Percentiles rank a stretch among this genome's conserved stretches.
Evolutionary conservation across 495 filamentous ascomycete genomes (phyloP).

Genomic region (Penicillium odoratum): DNA sequence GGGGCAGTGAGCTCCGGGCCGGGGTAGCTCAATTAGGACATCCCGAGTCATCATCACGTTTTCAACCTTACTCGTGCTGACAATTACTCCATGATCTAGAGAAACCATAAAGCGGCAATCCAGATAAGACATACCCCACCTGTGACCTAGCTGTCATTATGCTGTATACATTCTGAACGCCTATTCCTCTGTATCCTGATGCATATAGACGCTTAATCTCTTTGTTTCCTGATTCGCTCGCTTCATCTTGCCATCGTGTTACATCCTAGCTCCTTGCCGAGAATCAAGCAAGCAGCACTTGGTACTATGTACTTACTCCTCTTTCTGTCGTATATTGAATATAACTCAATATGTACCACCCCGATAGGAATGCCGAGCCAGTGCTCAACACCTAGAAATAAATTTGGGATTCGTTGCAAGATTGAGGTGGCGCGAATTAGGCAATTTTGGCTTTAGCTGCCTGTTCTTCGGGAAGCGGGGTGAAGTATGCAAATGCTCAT

Average conservation of each 20-base stretch:
- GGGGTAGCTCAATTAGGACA: neutral
- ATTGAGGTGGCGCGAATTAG: too few relatives aligned
- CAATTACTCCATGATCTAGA: neutral
- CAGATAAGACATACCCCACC: neutral
- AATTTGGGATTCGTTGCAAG: neutral
- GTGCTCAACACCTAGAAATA: neutral
- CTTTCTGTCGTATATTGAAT: neutral
- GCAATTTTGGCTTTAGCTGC: too few relatives aligned
- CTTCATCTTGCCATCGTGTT: neutral
- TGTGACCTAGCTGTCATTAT: neutral
- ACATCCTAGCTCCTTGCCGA: neutral
- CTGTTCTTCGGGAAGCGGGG: neutral
- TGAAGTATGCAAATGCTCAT: neutral
- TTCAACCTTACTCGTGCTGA: neutral
- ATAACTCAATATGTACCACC: neutral
- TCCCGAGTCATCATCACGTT: neutral
- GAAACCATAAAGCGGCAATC: neutral
- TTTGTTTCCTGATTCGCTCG: neutral
- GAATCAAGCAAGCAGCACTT: neutral
- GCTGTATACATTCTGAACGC: neutral
- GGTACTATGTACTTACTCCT: neutral
- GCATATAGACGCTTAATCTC: neutral
- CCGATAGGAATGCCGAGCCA: neutral
- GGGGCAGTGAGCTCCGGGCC: neutral
- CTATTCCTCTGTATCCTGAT: neutral